A percentile compares a stretch with the other conserved stretches of the same genome.
These are phyloP conservation scores for Mycena sp. DNA, from an alignment of 1,284 basidiomycete genomes.

Conservation along the genomic window DNA sequence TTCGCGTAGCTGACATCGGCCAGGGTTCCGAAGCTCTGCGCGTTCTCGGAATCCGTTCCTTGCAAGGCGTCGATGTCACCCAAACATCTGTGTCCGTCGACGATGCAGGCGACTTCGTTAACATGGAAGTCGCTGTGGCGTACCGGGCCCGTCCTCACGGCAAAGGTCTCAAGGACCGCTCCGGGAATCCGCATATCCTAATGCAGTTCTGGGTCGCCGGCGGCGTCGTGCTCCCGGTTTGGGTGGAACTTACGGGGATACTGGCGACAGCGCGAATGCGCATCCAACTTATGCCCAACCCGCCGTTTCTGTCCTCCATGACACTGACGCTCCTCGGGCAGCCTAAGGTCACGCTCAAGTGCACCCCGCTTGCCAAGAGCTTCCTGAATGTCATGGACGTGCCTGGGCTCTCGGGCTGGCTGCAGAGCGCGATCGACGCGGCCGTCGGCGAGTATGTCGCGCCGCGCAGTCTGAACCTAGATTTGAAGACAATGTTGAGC, in stretches of 20 bases:
- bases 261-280: slow-evolving; percentile 78
- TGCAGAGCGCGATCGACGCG: slow-evolving; percentile 80
- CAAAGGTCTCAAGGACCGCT: slow-evolving; percentile 50
- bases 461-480: slow-evolving; percentile 78
- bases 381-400: slow-evolving; percentile 86
- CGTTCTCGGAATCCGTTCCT: slow-evolving; percentile 53
- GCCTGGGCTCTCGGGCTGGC: slow-evolving; percentile 79
- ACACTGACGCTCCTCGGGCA: slow-evolving; percentile 81
- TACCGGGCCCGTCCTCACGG: slow-evolving; percentile 72
- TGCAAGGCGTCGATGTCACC: slow-evolving; percentile 41
- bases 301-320: slow-evolving; percentile 60
- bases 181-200: slow-evolving; percentile 73
- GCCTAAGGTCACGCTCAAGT: slow-evolving; percentile 79
- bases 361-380: slow-evolving; percentile 72
- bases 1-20: slow-evolving; percentile 80
- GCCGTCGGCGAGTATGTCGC: slow-evolving; percentile 70
- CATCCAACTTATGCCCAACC: slow-evolving; percentile 83
- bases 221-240: slow-evolving; percentile 58
- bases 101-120: slow-evolving; percentile 58
- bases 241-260: slow-evolving; percentile 84
- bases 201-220: slow-evolving; percentile 66
- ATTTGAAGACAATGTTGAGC: slow-evolving; percentile 71
- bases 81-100: slow-evolving; percentile 30
- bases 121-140: slow-evolving; percentile 81
- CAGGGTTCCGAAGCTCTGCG: slow-evolving; percentile 78